Conservation (phyloP, 805 yeast species). For the Diddensiella santjacobensis region DNA sequence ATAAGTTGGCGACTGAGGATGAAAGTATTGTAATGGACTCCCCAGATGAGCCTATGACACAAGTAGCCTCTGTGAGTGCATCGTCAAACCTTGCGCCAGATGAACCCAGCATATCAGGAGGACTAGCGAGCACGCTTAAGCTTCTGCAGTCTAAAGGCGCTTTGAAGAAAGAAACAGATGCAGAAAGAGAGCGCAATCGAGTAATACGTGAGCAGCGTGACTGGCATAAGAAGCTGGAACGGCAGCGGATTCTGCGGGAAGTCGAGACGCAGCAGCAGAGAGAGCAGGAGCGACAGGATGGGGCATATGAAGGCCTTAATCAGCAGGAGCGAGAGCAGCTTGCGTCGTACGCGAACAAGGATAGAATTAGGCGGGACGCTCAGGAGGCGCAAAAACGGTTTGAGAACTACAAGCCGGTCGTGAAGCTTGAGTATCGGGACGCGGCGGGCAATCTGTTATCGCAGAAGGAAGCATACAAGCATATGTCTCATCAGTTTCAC, state of each 20-base stretch:
- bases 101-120: conserved; percentile 24
- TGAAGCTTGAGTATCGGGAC: conserved; percentile 56
- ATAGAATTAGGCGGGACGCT: conserved; percentile 31
- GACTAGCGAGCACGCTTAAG: conserved; percentile 38
- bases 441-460: conserved; percentile 55
- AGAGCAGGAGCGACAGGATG: conserved; percentile 24
- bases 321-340: conserved; percentile 33
- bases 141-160: conserved; percentile 33
- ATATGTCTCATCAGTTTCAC: conserved; percentile 73
- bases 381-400: conserved; percentile 31
- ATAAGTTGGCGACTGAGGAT: not conserved
- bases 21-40: not conserved
- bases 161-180: conserved; percentile 23
- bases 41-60: not conserved
- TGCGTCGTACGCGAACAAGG: conserved; percentile 28
- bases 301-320: conserved; percentile 28
- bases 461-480: conserved; percentile 72
- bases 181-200: conserved; percentile 20
- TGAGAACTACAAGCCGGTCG: conserved; percentile 41
- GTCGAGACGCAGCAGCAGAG: conserved; percentile 22
- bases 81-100: not conserved
- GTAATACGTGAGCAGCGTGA: conserved; percentile 22
- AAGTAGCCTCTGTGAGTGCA: not conserved
- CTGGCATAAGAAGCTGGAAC: conserved; percentile 23
- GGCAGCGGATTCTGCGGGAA: conserved; percentile 20